Percentiles rank a stretch among this genome's conserved stretches.
Conservation (phyloP, 805 yeast species). For the Yamadazyma paraphyllophila region DNA sequence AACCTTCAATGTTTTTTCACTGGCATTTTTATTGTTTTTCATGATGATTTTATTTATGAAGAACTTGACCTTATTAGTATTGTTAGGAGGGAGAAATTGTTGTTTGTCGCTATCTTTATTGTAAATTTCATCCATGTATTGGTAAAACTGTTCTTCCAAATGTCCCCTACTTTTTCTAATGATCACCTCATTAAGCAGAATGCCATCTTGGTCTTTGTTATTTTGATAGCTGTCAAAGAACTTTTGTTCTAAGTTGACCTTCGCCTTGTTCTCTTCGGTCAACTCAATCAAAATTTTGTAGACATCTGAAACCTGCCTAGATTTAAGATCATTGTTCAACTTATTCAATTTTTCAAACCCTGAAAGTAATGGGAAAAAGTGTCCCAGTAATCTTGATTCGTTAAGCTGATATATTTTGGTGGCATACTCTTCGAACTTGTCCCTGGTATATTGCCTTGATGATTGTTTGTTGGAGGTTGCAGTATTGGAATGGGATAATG, state of each 20-base stretch:
- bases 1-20: slow-evolving; percentile 42
- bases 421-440: slow-evolving; percentile 74
- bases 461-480: slow-evolving; percentile 9
- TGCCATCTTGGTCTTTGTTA: slow-evolving; percentile 15
- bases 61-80: slow-evolving; percentile 66
- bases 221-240: slow-evolving; percentile 23
- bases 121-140: slow-evolving; percentile 66
- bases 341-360: slow-evolving; percentile 62
- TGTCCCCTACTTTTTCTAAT: slow-evolving; percentile 55
- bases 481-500: slow-evolving; percentile 18
- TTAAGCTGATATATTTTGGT: slow-evolving; percentile 68
- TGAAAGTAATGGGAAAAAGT: slow-evolving; percentile 54
- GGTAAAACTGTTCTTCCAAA: slow-evolving; percentile 76
- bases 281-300: slow-evolving; percentile 65
- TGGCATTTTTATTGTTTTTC: slow-evolving; percentile 27
- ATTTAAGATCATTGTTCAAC: slow-evolving; percentile 56
- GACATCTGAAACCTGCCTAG: slow-evolving; percentile 70
- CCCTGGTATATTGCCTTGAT: slow-evolving; percentile 38
- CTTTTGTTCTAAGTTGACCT: slow-evolving; percentile 34
- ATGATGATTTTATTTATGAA: slow-evolving; percentile 42
- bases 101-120: slow-evolving; percentile 48
- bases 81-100: slow-evolving; percentile 53
- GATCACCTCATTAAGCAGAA: slow-evolving; percentile 42
- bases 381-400: slow-evolving; percentile 56
- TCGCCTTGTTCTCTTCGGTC: slow-evolving; percentile 35